Percentiles rank a stretch among this genome's conserved stretches.
Conservation (phyloP, 371 early-diverging fungal genomes). For the Fennellomyces sp. region DNA sequence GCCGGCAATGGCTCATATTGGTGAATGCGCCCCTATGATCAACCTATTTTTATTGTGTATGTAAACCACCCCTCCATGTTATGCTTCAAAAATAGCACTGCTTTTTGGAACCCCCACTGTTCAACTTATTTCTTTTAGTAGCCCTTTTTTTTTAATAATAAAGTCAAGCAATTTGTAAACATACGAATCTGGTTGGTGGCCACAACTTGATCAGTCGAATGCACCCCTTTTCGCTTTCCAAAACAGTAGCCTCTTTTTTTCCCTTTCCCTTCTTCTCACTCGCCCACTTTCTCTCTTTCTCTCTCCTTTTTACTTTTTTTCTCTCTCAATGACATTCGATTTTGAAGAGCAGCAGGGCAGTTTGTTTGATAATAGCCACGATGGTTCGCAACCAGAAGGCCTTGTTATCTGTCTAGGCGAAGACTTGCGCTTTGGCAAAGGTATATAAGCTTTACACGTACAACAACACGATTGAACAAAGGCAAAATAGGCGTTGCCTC, state of each 20-base stretch:
- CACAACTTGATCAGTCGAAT: too few relatives aligned
- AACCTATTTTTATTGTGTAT: neutral
- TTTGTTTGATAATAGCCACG: constrained; percentile 23
- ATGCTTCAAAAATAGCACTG: too few relatives aligned
- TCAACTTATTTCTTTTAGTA: constrained; percentile 4
- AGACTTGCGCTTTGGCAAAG: constrained; percentile 33
- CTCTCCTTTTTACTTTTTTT: constrained; percentile 10
- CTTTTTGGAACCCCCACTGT: too few relatives aligned
- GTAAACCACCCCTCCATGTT: neutral
- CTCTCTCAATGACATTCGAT: constrained; percentile 35
- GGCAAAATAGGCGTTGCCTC: constrained; percentile 13
- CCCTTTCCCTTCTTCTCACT: constrained; percentile 10
- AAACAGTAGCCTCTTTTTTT: too few relatives aligned
- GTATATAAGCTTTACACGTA: constrained; percentile 7
- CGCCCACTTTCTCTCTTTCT: constrained; percentile 5
- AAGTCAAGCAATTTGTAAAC: too few relatives aligned
- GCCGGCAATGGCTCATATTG: neutral
- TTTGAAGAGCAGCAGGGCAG: constrained; percentile 39
- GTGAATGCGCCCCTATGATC: neutral
- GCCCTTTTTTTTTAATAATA: too few relatives aligned
- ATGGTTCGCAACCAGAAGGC: constrained; percentile 10
- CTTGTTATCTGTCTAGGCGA: constrained; percentile 31
- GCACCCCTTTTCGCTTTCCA: too few relatives aligned
- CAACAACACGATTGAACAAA: neutral
- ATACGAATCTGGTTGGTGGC: too few relatives aligned